Conservation (phyloP, 139 green algal genomes). For the Asterochloris erici region DNA sequence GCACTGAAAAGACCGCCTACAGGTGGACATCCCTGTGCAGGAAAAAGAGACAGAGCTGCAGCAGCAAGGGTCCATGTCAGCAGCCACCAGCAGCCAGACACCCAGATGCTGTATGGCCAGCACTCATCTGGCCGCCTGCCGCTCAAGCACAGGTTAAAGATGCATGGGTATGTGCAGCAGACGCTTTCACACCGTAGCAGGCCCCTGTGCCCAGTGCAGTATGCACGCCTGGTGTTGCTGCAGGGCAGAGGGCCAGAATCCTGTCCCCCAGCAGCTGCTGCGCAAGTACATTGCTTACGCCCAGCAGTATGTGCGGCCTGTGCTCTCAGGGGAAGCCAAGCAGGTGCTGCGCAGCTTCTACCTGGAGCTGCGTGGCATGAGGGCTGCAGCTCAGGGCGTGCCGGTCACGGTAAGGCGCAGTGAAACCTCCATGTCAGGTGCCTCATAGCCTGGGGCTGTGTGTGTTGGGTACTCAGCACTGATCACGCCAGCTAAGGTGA, state of each 20-base stretch:
- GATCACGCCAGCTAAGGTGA: too few species aligned
- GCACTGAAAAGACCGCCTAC: too few species aligned
- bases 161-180: too few species aligned
- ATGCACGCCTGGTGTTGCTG: conserved; percentile 1
- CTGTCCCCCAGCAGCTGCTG: conserved; percentile 70
- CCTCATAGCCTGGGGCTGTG: neutral
- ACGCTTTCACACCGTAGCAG: too few species aligned
- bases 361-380: conserved; percentile 55
- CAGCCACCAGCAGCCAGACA: too few species aligned
- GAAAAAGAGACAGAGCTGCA: too few species aligned
- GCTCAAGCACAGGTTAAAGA: too few species aligned
- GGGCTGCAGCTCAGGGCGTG: conserved; percentile 12
- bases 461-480: neutral
- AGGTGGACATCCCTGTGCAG: too few species aligned
- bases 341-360: conserved; percentile 64
- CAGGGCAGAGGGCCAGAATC: conserved; percentile 25
- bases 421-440: neutral
- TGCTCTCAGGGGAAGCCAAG: conserved; percentile 65
- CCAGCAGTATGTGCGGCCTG: conserved; percentile 66
- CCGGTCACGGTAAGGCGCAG: conserved; percentile 36
- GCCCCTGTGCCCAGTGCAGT: neutral
- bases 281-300: conserved; percentile 93
- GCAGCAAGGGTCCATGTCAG: too few species aligned
- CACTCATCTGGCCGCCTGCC: too few species aligned
- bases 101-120: too few species aligned